Evolutionary conservation across 2,329 filamentous ascomycete species (phyloP).

Genomic region (Leptodontidium sp.): DNA sequence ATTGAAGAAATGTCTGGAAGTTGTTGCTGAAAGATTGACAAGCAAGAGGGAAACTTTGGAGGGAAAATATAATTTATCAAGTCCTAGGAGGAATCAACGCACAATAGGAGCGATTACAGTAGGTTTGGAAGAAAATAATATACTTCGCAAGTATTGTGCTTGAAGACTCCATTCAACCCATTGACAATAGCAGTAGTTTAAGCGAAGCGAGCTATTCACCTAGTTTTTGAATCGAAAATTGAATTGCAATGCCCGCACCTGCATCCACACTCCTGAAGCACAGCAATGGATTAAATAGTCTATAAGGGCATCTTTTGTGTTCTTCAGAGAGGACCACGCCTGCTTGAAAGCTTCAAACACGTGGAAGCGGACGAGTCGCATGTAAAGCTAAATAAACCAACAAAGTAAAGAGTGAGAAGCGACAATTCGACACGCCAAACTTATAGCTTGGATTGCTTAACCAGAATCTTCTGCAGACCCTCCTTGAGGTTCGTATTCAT

Average conservation of each 20-base stretch:
- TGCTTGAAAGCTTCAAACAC: too few species aligned
- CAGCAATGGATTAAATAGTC: too few species aligned
- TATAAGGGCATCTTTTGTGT: too few species aligned
- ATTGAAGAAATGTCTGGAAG: background rate
- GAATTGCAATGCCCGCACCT: background rate
- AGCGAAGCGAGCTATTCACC: constrained; percentile 14
- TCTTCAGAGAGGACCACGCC: too few species aligned
- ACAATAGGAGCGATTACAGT: background rate
- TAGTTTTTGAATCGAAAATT: background rate
- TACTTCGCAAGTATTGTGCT: background rate
- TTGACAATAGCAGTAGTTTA: constrained; percentile 16
- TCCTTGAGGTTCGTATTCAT: constrained; percentile 67
- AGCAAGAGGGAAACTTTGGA: background rate
- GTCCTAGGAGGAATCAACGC: background rate
- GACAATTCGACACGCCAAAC: background rate
- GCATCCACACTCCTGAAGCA: background rate
- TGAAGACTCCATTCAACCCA: background rate
- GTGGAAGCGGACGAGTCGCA: background rate
- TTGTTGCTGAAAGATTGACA: constrained; percentile 2
- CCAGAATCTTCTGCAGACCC: constrained; percentile 65
- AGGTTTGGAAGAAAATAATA: background rate
- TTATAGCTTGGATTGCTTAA: constrained; percentile 45
- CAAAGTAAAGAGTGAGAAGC: background rate
- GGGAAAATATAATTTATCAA: background rate
- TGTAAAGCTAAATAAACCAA: too few species aligned